phyloP scores from a whole-genome alignment of 2,329 filamentous ascomycete genomes.

The Orbilia oligospora region DNA sequence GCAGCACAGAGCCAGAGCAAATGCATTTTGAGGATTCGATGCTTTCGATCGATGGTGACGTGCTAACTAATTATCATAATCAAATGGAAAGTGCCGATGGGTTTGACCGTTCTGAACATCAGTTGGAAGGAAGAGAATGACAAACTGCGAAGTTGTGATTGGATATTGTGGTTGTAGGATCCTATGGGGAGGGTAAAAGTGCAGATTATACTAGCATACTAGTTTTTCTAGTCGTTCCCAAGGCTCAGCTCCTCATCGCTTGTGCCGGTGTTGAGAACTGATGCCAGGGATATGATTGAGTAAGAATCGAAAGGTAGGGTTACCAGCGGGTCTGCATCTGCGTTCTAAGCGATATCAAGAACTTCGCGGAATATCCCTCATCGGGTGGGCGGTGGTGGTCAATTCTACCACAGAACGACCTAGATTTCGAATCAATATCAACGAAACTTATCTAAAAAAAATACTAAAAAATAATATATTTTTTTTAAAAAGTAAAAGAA shows the following conservation, averaged over 20 bases:
- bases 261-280: conserved; percentile 9
- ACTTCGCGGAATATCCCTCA: conserved; percentile 47
- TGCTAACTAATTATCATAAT: neutral
- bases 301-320: conserved; percentile 7
- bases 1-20: too few relatives aligned
- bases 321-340: conserved; percentile 15
- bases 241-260: neutral
- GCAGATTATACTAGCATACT: neutral
- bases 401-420: conserved; percentile 13
- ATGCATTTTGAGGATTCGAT: neutral
- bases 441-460: neutral
- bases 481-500: neutral
- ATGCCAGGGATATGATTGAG: conserved; percentile 17
- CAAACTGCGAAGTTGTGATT: neutral
- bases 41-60: conserved; percentile 5
- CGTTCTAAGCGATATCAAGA: conserved; percentile 35
- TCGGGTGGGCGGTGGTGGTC: conserved; percentile 25
- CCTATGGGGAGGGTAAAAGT: neutral
- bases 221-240: neutral
- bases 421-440: conserved; percentile 21
- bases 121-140: neutral
- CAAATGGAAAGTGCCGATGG: conserved; percentile 23
- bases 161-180: neutral
- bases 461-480: neutral
- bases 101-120: neutral